Evolutionary conservation across 1,284 basidiomycete genomes (phyloP).

Genomic region (Dichomitus squalens): DNA sequence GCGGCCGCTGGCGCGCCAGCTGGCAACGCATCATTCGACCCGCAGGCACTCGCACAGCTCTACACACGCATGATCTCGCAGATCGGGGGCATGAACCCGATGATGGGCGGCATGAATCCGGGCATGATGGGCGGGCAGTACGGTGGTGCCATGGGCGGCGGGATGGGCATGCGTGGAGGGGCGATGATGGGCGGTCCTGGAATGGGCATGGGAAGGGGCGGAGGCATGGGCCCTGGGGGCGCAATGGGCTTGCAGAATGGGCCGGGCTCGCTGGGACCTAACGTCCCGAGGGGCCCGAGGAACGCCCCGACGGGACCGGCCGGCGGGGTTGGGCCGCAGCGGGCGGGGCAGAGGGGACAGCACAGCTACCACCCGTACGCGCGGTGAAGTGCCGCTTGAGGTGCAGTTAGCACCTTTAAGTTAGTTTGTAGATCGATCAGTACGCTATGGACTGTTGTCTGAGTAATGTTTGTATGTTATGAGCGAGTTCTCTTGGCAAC

Average conservation of each 20-base stretch:
- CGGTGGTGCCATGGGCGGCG: slow-evolving; percentile 35
- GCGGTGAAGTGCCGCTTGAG: slow-evolving; percentile 40
- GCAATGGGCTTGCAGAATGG: slow-evolving; percentile 31
- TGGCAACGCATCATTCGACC: slow-evolving; percentile 71
- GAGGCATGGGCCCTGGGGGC: slow-evolving; percentile 35
- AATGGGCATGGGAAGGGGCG: slow-evolving; percentile 32
- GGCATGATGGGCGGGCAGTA: slow-evolving; percentile 33
- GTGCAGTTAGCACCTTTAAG: not conserved
- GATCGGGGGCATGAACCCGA: slow-evolving; percentile 60
- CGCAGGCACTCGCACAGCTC: slow-evolving; percentile 76
- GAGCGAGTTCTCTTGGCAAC: not conserved
- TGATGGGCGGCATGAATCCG: slow-evolving; percentile 51
- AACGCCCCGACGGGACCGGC: slow-evolving; percentile 55
- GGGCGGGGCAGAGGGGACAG: slow-evolving; percentile 68
- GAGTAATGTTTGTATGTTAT: slow-evolving; percentile 14
- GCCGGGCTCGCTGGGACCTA: slow-evolving; percentile 46
- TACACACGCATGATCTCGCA: slow-evolving; percentile 84
- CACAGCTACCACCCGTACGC: slow-evolving; percentile 83
- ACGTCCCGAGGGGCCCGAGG: slow-evolving; percentile 69
- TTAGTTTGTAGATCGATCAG: slow-evolving; percentile 1
- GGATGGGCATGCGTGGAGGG: slow-evolving; percentile 23
- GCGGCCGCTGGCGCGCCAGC: slow-evolving; percentile 10
- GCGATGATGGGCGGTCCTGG: slow-evolving; percentile 25
- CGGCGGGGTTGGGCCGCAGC: slow-evolving; percentile 71
- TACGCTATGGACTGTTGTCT: slow-evolving; percentile 19